Evolutionary conservation across 2,329 filamentous ascomycete genomes (phyloP).

Genomic region (Ophiostoma piceae): DNA sequence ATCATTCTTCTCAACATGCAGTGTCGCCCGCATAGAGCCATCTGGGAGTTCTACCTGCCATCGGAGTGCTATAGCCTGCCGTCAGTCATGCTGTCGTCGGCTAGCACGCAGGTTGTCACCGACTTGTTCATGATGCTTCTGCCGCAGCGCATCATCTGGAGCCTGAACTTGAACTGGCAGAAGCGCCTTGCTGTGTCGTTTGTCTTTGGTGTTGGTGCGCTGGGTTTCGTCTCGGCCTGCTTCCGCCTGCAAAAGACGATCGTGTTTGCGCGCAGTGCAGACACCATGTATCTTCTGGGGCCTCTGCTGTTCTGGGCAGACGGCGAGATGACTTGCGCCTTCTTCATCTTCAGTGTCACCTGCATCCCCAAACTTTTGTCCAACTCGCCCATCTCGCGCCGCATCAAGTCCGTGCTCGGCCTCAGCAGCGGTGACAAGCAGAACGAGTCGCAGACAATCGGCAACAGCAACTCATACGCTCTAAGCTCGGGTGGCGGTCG

Average conservation of each 20-base stretch:
- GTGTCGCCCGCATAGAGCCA: constrained; percentile 1
- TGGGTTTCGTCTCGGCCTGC: neutral
- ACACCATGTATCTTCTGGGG: neutral
- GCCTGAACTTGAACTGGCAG: constrained; percentile 1
- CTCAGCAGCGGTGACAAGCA: neutral
- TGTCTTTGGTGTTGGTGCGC: neutral
- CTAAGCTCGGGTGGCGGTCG: neutral
- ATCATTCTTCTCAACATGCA: constrained; percentile 3
- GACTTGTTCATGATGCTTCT: neutral
- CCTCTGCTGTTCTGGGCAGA: constrained; percentile 1
- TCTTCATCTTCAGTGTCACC: constrained; percentile 1
- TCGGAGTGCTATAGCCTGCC: constrained; percentile 3
- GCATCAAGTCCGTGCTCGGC: neutral
- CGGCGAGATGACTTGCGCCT: neutral
- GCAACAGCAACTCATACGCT: neutral
- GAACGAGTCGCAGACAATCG: neutral
- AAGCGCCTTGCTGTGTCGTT: neutral
- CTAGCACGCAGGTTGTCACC: neutral
- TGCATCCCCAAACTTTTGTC: neutral
- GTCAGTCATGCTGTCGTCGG: neutral
- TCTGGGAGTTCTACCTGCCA: neutral
- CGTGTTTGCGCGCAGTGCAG: neutral
- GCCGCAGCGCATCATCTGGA: constrained; percentile 1
- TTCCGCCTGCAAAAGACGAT: neutral
- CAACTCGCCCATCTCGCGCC: neutral